These are phyloP conservation scores for Trametes sanguinea DNA, from an alignment of 768 basidiomycete genomes.

Conservation along the genomic window DNA sequence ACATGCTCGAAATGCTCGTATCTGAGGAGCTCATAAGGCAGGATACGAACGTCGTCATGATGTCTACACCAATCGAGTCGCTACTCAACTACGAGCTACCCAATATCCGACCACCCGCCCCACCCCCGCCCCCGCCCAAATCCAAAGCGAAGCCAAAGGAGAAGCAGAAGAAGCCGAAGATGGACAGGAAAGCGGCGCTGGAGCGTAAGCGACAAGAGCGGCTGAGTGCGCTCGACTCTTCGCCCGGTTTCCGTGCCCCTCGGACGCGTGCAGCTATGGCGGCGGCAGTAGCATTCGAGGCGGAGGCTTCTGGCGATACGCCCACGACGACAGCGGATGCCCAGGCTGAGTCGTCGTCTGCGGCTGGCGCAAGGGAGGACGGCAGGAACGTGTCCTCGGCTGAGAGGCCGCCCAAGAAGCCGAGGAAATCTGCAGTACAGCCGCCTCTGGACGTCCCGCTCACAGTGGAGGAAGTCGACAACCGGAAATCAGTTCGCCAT, in stretches of 20 bases:
- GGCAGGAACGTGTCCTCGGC: constrained; percentile 7
- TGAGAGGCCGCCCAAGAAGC: constrained; percentile 6
- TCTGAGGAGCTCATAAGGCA: constrained; percentile 55
- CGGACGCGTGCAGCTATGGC: constrained; percentile 41
- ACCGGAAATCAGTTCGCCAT: constrained; percentile 71
- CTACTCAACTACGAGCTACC: constrained; percentile 72
- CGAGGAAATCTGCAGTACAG: constrained; percentile 4
- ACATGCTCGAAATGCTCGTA: constrained; percentile 55
- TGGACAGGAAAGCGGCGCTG: constrained; percentile 28
- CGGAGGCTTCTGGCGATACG: constrained; percentile 33
- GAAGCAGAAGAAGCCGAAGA: constrained; percentile 19
- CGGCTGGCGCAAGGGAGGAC: constrained; percentile 22
- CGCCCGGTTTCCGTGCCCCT: constrained; percentile 51
- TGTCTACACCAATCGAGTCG: constrained; percentile 60
- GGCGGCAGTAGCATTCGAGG: constrained; percentile 42
- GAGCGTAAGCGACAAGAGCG: constrained; percentile 30
- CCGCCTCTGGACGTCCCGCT: constrained; percentile 45
- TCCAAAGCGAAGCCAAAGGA: constrained; percentile 31
- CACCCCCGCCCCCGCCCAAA: constrained; percentile 36
- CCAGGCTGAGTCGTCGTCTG: constrained; percentile 13
- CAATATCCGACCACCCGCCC: constrained; percentile 59
- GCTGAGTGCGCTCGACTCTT: constrained; percentile 36
- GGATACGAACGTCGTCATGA: constrained; percentile 55
- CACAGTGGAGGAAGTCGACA: constrained; percentile 71
- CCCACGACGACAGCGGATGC: constrained; percentile 2